Percentiles rank a stretch among this genome's conserved stretches.
Evolutionary conservation across 306 rosid species (phyloP).

Genomic region (Castanea crenata): DNA sequence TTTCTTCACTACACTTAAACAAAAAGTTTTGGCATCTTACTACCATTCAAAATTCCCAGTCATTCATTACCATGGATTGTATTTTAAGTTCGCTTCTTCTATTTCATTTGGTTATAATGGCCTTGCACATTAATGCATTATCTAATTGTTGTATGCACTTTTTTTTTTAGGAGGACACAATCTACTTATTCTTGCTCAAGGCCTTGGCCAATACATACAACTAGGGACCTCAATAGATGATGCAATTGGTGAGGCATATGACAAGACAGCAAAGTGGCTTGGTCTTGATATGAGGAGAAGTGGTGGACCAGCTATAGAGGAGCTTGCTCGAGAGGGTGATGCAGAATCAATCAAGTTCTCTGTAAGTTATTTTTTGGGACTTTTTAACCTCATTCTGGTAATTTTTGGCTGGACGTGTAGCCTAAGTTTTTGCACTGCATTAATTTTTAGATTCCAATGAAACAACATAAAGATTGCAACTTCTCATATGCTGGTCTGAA

Average conservation of each 20-base stretch:
- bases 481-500: conserved; percentile 95
- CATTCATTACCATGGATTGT: background rate
- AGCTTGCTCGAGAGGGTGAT: conserved; percentile 86
- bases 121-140: conserved; percentile 7
- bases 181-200: conserved; percentile 79
- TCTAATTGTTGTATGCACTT: conserved; percentile 7
- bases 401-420: conserved; percentile 10
- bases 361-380: conserved; percentile 44
- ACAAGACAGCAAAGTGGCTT: conserved; percentile 97
- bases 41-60: background rate
- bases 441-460: conserved; percentile 76
- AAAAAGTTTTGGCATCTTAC: background rate
- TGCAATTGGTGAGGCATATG: conserved; percentile 97
- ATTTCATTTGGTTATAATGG: conserved; percentile 17
- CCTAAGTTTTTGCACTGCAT: conserved; percentile 22
- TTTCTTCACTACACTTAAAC: background rate
- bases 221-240: conserved; percentile 97
- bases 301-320: conserved; percentile 97
- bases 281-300: conserved; percentile 96
- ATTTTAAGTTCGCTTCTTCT: conserved; percentile 1
- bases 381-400: background rate
- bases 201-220: conserved; percentile 85
- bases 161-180: conserved; percentile 76
- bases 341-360: conserved; percentile 72
- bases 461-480: conserved; percentile 97